Conservation (phyloP, 768 basidiomycete genomes). For the Phylloporus sp. region DNA sequence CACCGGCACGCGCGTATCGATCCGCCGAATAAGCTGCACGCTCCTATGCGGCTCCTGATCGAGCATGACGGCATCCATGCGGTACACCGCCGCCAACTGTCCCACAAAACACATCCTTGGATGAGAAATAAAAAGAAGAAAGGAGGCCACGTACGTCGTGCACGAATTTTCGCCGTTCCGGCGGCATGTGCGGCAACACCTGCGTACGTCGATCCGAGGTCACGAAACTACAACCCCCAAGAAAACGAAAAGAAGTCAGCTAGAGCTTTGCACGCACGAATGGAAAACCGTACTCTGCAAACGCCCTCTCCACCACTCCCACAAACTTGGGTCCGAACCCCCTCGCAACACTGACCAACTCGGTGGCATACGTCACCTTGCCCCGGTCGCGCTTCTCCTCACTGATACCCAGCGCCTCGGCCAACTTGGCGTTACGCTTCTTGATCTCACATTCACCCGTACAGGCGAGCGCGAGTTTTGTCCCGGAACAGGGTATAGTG, state of each 20-base stretch:
- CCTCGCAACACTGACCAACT: conserved; percentile 56
- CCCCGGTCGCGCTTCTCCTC: conserved; percentile 40
- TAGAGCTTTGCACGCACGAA: no score
- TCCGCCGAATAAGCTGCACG: conserved; percentile 73
- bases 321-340: conserved; percentile 55
- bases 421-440: conserved; percentile 82
- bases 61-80: conserved; percentile 80
- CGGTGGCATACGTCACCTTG: conserved; percentile 53
- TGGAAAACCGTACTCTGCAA: conserved; percentile 62
- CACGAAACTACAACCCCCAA: conserved; percentile 49
- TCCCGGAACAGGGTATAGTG: conserved; percentile 59
- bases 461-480: conserved; percentile 56
- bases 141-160: conserved; percentile 48
- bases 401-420: conserved; percentile 87
- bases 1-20: conserved; percentile 75
- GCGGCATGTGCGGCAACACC: conserved; percentile 77
- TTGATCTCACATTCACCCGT: conserved; percentile 77
- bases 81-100: conserved; percentile 72
- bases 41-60: conserved; percentile 89
- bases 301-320: conserved; percentile 68
- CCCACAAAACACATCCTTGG: neutral
- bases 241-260: no score
- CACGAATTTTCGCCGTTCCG: conserved; percentile 78
- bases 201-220: conserved; percentile 60
- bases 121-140: neutral